A percentile compares a stretch with the other conserved stretches of the same genome.
Evolutionary conservation across 768 basidiomycete species (phyloP).

Genomic region (Amanita thiersii): DNA sequence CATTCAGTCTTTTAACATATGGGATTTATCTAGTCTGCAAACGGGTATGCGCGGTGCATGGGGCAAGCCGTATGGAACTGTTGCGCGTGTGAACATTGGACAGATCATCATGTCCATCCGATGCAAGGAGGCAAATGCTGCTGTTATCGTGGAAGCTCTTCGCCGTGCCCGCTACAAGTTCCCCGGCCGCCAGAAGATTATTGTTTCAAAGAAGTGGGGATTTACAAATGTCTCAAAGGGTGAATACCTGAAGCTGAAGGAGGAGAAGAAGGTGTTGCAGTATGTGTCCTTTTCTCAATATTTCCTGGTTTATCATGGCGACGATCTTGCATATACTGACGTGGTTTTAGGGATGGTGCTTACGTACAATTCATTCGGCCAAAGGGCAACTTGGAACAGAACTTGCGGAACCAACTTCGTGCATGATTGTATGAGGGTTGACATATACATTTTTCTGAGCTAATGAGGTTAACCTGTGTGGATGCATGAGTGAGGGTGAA

Average conservation of each 20-base stretch:
- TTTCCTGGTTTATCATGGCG: not conserved
- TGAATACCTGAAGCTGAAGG: constrained; percentile 84
- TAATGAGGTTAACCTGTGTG: not conserved
- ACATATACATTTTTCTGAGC: constrained; percentile 12
- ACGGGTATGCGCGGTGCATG: constrained; percentile 99
- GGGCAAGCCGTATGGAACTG: constrained; percentile 97
- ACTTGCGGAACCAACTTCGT: constrained; percentile 77
- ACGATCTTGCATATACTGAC: too few relatives aligned
- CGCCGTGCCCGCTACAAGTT: constrained; percentile 99
- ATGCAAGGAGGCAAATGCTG: constrained; percentile 79
- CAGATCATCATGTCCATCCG: constrained; percentile 88
- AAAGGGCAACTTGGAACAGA: constrained; percentile 77
- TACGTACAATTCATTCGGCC: constrained; percentile 92
- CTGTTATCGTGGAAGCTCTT: constrained; percentile 93
- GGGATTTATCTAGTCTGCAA: constrained; percentile 52
- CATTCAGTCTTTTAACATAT: not conserved
- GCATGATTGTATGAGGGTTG: constrained; percentile 36
- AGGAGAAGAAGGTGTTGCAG: constrained; percentile 85
- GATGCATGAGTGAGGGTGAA: constrained; percentile 7
- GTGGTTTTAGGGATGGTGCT: constrained; percentile 68
- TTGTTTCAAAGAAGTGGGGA: constrained; percentile 96
- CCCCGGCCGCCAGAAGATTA: constrained; percentile 98
- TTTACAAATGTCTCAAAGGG: constrained; percentile 92
- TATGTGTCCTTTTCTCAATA: constrained; percentile 30
- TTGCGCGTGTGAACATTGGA: constrained; percentile 94